These are phyloP conservation scores for Microsporum ferrugineum DNA, from an alignment of 2,329 filamentous ascomycete species.

Conservation along the genomic window DNA sequence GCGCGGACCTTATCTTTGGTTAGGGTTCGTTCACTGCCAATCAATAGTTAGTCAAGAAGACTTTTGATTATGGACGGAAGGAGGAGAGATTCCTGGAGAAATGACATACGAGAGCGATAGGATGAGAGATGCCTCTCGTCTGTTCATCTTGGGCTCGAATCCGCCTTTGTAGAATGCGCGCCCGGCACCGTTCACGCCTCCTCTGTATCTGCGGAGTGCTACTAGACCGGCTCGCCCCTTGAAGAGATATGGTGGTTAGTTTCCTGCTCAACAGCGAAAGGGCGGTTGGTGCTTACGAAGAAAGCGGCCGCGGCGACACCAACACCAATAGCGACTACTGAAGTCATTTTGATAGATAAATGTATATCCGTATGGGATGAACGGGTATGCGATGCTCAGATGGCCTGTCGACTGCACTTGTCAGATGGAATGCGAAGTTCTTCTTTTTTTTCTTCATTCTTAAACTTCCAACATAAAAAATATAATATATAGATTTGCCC, in stretches of 20 bases:
- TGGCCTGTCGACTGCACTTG: not conserved
- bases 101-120: constrained; percentile 68
- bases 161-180: constrained; percentile 96
- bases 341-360: constrained; percentile 12
- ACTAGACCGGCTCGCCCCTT: constrained; percentile 88
- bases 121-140: constrained; percentile 81
- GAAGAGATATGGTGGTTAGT: constrained; percentile 12
- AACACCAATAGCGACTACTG: constrained; percentile 34
- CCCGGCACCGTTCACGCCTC: constrained; percentile 60
- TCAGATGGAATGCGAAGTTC: not conserved
- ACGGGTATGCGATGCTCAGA: not conserved
- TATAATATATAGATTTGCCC: not conserved
- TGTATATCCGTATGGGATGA: not conserved
- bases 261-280: not conserved
- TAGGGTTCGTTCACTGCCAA: constrained; percentile 63
- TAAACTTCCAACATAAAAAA: not conserved
- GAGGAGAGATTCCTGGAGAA: not conserved
- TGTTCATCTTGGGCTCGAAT: constrained; percentile 93
- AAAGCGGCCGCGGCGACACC: constrained; percentile 54
- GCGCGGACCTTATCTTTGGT: constrained; percentile 93
- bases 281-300: constrained; percentile 49
- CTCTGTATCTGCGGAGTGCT: constrained; percentile 68
- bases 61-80: not conserved
- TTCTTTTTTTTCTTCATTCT: not conserved
- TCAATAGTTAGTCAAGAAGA: not conserved